phyloP scores from a whole-genome alignment of 2,329 filamentous ascomycete genomes.

The Hypoxylon sp. region DNA sequence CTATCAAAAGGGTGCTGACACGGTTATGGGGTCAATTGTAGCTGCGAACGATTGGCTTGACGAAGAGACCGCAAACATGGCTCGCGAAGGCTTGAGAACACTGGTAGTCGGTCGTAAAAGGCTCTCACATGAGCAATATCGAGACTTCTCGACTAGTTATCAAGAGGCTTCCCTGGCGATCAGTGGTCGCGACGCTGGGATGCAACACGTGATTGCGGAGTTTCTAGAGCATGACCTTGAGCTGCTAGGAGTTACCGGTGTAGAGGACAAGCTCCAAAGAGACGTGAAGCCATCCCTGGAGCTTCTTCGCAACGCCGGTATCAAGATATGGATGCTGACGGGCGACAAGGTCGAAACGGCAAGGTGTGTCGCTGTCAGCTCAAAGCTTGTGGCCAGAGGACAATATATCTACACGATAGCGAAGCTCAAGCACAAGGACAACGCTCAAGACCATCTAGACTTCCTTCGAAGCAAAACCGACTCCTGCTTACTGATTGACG shows the following conservation, averaged over 20 bases:
- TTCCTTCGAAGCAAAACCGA: conserved; percentile 89
- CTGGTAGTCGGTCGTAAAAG: conserved; percentile 94
- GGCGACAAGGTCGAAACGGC: conserved; percentile 99
- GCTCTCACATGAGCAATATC: conserved; percentile 80
- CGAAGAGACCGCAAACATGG: conserved; percentile 99
- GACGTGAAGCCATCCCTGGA: conserved; percentile 97
- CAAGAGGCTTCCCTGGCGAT: conserved; percentile 83
- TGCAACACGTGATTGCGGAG: conserved; percentile 80
- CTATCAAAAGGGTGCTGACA: conserved; percentile 97
- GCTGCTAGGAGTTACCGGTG: conserved; percentile 94
- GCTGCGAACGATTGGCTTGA: conserved; percentile 98
- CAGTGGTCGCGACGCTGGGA: conserved; percentile 79
- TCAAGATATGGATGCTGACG: conserved; percentile 99
- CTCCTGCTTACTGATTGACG: conserved; percentile 89
- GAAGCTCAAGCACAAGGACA: conserved; percentile 83
- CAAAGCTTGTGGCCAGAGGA: conserved; percentile 89
- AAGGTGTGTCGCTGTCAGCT: conserved; percentile 92
- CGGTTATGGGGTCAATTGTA: conserved; percentile 96
- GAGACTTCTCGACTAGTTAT: conserved; percentile 78
- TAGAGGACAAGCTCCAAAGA: conserved; percentile 94
- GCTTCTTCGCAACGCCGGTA: conserved; percentile 92
- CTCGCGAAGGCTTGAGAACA: conserved; percentile 91
- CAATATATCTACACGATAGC: conserved; percentile 96
- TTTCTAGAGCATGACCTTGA: conserved; percentile 90
- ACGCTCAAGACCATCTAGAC: conserved; percentile 87